phyloP scores from a whole-genome alignment of 441 rosid genomes.

The Jatropha multifida region DNA sequence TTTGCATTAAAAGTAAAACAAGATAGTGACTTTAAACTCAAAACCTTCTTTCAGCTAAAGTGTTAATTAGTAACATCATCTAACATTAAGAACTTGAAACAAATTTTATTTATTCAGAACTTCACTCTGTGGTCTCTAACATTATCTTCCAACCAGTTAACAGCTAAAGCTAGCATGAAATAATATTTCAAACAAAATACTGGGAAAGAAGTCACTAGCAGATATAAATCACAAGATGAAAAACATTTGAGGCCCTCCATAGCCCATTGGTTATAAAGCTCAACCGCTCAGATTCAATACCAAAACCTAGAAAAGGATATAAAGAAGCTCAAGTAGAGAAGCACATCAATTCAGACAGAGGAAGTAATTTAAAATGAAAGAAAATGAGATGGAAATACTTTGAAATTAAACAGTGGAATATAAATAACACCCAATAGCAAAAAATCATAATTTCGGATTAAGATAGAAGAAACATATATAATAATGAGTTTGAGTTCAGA shows the following conservation, averaged over 20 bases:
- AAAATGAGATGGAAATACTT: neutral
- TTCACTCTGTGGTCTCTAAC: neutral
- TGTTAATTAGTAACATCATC: conserved; percentile 16
- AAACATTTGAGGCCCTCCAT: neutral
- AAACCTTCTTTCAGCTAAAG: conserved; percentile 8
- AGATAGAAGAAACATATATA: conserved; percentile 1
- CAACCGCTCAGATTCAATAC: neutral
- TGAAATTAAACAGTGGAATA: neutral
- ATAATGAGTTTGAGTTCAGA: neutral
- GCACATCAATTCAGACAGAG: conserved; percentile 13
- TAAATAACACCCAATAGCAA: neutral
- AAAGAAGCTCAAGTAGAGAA: neutral
- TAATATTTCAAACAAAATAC: neutral
- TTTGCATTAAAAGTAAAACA: conserved; percentile 11
- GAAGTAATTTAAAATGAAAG: neutral
- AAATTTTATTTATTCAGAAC: neutral
- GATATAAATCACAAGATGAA: neutral
- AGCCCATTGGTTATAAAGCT: neutral
- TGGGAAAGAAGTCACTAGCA: neutral
- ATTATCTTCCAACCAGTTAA: neutral
- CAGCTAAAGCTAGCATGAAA: neutral
- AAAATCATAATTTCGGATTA: conserved; percentile 3
- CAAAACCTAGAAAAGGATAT: neutral
- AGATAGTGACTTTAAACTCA: conserved; percentile 20
- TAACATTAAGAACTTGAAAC: conserved; percentile 1